phyloP scores from a whole-genome alignment of 164 flowering plant genomes.

The Chimonanthus salicifolius region DNA sequence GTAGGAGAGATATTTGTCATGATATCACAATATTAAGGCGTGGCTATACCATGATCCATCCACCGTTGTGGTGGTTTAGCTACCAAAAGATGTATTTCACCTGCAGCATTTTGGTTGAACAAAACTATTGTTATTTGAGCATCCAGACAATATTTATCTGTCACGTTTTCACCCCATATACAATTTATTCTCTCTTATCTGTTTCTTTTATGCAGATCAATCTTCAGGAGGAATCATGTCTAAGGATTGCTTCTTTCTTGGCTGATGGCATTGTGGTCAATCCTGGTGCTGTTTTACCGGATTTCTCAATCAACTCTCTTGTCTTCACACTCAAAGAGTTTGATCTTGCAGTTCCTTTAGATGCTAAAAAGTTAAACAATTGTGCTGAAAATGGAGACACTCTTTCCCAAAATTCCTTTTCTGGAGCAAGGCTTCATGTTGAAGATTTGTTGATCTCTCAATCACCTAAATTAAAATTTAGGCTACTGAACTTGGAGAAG shows the following conservation, averaged over 20 bases:
- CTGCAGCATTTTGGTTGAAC: neutral
- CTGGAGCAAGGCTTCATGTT: constrained; percentile 89
- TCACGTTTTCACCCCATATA: neutral
- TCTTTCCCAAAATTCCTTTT: constrained; percentile 35
- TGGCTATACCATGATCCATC: neutral
- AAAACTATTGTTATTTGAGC: neutral
- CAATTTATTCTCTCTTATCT: neutral
- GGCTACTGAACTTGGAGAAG: constrained; percentile 71
- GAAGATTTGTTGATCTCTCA: constrained; percentile 56
- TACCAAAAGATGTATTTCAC: neutral
- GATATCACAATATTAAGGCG: neutral
- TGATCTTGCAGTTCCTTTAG: constrained; percentile 69
- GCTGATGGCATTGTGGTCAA: constrained; percentile 86
- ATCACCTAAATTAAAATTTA: constrained; percentile 55
- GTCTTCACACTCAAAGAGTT: constrained; percentile 58
- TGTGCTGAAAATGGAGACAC: constrained; percentile 9
- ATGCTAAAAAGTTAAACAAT: constrained; percentile 19
- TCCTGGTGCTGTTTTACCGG: constrained; percentile 76
- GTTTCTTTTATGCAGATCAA: constrained; percentile 45
- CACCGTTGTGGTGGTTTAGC: neutral
- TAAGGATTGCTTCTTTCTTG: constrained; percentile 81
- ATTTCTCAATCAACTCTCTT: constrained; percentile 72
- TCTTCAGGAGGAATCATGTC: constrained; percentile 94
- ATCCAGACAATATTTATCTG: neutral
- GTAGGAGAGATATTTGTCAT: neutral